phyloP scores from a whole-genome alignment of 73 alveolate genomes.

The Effrenium voratum region DNA sequence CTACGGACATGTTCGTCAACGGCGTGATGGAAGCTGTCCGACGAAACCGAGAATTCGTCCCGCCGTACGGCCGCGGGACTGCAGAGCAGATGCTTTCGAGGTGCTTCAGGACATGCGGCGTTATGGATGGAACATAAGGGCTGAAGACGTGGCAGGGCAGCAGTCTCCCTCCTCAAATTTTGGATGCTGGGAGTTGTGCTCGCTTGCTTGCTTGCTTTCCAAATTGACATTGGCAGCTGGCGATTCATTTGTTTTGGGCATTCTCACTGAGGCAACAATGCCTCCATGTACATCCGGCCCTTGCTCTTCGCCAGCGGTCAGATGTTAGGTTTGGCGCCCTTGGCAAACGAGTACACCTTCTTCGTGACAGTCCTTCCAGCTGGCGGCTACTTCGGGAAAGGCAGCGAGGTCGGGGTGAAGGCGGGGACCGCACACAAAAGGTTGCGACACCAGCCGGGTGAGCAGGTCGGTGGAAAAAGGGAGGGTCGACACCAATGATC shows the following conservation, averaged over 20 bases:
- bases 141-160: neutral
- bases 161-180: neutral
- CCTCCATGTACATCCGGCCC: constrained; percentile 84
- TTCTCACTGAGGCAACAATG: constrained; percentile 26
- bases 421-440: too few relatives aligned
- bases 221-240: too few relatives aligned
- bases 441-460: too few relatives aligned
- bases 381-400: constrained; percentile 88
- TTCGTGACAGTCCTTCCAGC: constrained; percentile 86
- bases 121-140: neutral
- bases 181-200: too few relatives aligned
- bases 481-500: too few relatives aligned
- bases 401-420: constrained; percentile 89
- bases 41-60: constrained; percentile 72
- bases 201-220: too few relatives aligned
- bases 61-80: constrained; percentile 69
- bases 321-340: constrained; percentile 78
- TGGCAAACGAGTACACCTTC: constrained; percentile 91
- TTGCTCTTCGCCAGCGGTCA: constrained; percentile 77
- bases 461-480: too few relatives aligned
- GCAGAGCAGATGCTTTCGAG: too few relatives aligned
- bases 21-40: constrained; percentile 92
- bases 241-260: too few relatives aligned
- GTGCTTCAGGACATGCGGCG: neutral
- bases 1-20: constrained; percentile 60